A percentile compares a stretch with the other conserved stretches of the same genome.
These are phyloP conservation scores for Nemania serpens DNA, from an alignment of 2,329 filamentous ascomycete genomes.

Conservation along the genomic window DNA sequence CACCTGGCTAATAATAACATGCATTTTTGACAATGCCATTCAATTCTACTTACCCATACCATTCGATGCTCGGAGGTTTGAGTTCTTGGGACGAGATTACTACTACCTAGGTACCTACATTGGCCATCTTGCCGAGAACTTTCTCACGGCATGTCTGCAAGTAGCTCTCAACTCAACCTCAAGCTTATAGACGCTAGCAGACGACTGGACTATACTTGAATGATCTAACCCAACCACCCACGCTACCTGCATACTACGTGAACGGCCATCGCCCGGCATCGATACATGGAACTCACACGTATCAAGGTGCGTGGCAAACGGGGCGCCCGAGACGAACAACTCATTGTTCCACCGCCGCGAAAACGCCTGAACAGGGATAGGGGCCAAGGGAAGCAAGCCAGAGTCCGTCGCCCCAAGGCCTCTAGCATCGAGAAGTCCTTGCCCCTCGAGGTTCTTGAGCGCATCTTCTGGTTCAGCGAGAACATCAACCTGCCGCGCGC, in stretches of 20 bases:
- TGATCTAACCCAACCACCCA: no score
- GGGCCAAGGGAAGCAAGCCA: slow-evolving; percentile 24
- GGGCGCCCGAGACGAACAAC: slow-evolving; percentile 29
- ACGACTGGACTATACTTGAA: no score
- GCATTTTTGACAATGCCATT: background rate
- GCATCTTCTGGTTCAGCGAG: slow-evolving; percentile 55
- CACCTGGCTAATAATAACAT: background rate
- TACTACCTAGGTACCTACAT: no score
- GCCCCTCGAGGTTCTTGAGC: slow-evolving; percentile 59
- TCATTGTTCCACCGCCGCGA: background rate
- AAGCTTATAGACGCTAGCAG: background rate
- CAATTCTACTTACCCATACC: no score
- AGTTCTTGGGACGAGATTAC: no score
- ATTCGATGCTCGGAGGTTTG: no score
- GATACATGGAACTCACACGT: slow-evolving; percentile 53
- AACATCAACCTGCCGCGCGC: slow-evolving; percentile 54
- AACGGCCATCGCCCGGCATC: background rate
- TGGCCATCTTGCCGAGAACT: no score
- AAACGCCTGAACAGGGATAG: slow-evolving; percentile 24
- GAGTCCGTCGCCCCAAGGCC: slow-evolving; percentile 22
- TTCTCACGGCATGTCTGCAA: background rate
- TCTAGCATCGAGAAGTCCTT: slow-evolving; percentile 45
- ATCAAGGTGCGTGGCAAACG: slow-evolving; percentile 55
- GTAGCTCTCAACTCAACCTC: background rate
- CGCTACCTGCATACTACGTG: no score